Base-by-base conservation (phyloP, 352 stramenopile genomes). In the Pythium rhizo-oryzae region DNA sequence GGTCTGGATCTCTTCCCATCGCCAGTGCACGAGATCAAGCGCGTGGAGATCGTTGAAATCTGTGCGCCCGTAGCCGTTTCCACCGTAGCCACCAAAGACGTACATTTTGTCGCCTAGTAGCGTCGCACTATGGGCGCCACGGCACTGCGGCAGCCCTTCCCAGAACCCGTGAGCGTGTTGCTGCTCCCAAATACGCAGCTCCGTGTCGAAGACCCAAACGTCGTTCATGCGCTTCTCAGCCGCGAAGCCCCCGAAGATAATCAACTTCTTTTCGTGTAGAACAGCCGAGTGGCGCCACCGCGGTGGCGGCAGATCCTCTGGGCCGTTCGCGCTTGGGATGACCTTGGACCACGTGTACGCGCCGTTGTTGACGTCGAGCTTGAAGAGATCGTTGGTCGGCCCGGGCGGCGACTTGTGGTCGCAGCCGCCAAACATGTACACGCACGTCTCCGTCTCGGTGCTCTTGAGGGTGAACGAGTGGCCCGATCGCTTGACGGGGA, bases 31-130 rank as follows among this genome's bases (percentile, higher is more conserved):
- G 56, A 99, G 79, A 65, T 98, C 90, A 33, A 99, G 81, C 0
- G 82, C 85, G 59, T 98, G 82, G 15, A 99, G 70, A 71, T 99
- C 97, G 62, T 98, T 97, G 60, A 99, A 99, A 74, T 99, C 97
- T 18, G 90, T 92, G 12, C 97, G 88, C 6, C 92, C 93, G 62
- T 97, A 99, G 21, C 95, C 95, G 41, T 96, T 93, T 28, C 97
- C 97, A n/a, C 97, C 97, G 66, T 99, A 99, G 1, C 97, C 97
- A 21, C 97, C 97, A 79, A 99, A 99, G 7, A 99, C 69, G 67
- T 96, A 92, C 77, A 99, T 94, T 50, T 95, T 96, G 33, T 92
- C 79, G 23, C 79, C 83, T 15, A 98, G 77, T 24, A 98, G 66
- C 30, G 89, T 96, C 2, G 93, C 89, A 16, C 78, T 95, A 65